These are phyloP conservation scores for Fusarium zealandicum DNA, from an alignment of 2,329 filamentous ascomycete genomes.

Conservation along the genomic window DNA sequence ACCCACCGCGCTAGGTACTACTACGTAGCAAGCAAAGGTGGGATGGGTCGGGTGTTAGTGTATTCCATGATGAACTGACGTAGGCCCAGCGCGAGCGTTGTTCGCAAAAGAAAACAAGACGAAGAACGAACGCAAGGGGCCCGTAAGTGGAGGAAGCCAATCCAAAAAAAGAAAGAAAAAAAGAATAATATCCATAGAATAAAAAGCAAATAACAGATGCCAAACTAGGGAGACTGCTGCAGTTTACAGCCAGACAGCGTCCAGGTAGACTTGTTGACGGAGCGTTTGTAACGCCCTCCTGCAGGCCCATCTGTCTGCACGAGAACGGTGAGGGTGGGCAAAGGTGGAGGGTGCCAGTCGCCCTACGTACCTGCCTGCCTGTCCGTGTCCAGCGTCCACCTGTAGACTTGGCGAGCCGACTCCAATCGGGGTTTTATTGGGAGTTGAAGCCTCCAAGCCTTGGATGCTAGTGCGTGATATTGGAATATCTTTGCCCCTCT, in stretches of 20 bases:
- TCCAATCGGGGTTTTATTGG: constrained; percentile 35
- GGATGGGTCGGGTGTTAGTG: background rate
- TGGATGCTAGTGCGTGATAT: constrained; percentile 1
- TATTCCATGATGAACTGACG: constrained; percentile 3
- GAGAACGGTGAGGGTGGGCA: constrained; percentile 36
- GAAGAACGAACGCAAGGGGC: background rate
- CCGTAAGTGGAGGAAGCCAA: background rate
- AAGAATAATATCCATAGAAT: too few relatives aligned
- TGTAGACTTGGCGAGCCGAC: constrained; percentile 9
- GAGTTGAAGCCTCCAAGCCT: too few relatives aligned
- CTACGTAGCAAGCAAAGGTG: too few relatives aligned
- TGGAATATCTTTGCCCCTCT: background rate
- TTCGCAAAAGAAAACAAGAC: constrained; percentile 1
- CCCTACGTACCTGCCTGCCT: background rate
- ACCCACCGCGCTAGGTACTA: constrained; percentile 1
- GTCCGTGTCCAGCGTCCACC: too few relatives aligned
- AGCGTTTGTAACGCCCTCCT: too few relatives aligned
- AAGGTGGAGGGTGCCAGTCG: constrained; percentile 6
- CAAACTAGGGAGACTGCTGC: constrained; percentile 3
- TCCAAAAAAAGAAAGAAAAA: background rate
- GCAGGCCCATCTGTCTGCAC: constrained; percentile 32
- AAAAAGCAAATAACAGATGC: background rate
- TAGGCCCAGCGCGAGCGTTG: constrained; percentile 1
- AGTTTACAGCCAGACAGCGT: background rate
- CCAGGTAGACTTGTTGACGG: too few relatives aligned